phyloP scores from a whole-genome alignment of 2,329 filamentous ascomycete species.

The Fusarium mundagurra region DNA sequence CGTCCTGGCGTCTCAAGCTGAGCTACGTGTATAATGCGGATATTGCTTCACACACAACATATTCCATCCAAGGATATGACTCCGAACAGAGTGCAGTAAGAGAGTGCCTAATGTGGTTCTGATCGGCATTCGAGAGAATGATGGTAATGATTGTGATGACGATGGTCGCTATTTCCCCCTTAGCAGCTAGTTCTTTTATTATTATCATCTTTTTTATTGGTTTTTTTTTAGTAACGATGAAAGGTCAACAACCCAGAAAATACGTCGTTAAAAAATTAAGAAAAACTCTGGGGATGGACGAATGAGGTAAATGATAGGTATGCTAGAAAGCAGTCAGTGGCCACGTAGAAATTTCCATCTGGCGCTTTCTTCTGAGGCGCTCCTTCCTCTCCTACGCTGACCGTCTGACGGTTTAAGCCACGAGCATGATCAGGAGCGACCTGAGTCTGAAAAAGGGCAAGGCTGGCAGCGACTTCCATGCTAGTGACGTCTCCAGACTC shows the following conservation, averaged over 20 bases:
- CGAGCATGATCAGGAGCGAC: constrained; percentile 13
- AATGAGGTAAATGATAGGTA: constrained; percentile 14
- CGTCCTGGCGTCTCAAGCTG: constrained; percentile 7
- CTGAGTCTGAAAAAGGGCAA: constrained; percentile 26
- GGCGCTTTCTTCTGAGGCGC: constrained; percentile 8
- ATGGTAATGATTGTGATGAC: constrained; percentile 23
- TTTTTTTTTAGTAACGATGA: not conserved
- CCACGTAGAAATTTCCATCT: constrained; percentile 26
- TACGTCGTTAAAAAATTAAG: not conserved
- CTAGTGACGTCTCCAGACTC: constrained; percentile 29
- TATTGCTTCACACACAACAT: constrained; percentile 9
- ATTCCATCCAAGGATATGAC: not conserved
- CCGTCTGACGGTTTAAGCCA: constrained; percentile 26
- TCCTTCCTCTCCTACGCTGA: constrained; percentile 5
- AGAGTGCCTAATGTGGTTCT: constrained; percentile 14
- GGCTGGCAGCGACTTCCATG: constrained; percentile 27
- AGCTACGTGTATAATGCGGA: constrained; percentile 12
- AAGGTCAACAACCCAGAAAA: not conserved
- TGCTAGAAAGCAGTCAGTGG: constrained; percentile 18
- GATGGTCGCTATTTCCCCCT: not conserved
- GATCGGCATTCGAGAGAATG: constrained; percentile 20
- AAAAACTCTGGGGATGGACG: constrained; percentile 2
- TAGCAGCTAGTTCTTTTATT: not conserved
- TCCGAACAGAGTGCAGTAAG: constrained; percentile 1
- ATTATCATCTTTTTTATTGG: not conserved